Percentiles rank a stretch among this genome's conserved stretches.
Conservation (phyloP, 2,329 filamentous ascomycete species). For the Talaromyces islandicus region DNA sequence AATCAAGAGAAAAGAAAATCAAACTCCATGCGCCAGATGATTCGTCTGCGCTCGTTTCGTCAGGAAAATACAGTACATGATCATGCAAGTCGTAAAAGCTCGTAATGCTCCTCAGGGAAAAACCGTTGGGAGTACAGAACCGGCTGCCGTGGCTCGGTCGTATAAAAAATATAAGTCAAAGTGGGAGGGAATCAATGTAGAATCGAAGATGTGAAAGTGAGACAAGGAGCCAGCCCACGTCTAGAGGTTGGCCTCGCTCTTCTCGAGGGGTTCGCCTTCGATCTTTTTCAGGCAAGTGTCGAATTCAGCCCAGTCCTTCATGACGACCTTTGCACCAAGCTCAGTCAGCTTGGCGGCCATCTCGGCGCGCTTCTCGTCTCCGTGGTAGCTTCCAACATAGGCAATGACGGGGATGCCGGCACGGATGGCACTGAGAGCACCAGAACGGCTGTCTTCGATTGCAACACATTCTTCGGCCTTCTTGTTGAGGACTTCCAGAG, state of each 20-base stretch:
- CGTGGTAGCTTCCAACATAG: slow-evolving; percentile 74
- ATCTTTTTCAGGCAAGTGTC: slow-evolving; percentile 36
- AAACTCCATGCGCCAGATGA: slow-evolving; percentile 9
- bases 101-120: slow-evolving; percentile 7
- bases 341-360: slow-evolving; percentile 59
- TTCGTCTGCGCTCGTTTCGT: slow-evolving; percentile 6
- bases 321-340: slow-evolving; percentile 59
- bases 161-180: background rate
- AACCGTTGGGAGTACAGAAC: background rate
- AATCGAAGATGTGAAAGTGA: background rate
- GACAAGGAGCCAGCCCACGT: background rate
- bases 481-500: slow-evolving; percentile 67
- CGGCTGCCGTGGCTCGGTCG: background rate
- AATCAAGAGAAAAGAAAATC: background rate
- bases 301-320: slow-evolving; percentile 45
- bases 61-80: slow-evolving; percentile 11
- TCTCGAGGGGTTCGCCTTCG: slow-evolving; percentile 20
- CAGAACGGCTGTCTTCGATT: slow-evolving; percentile 84
- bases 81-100: slow-evolving; percentile 12
- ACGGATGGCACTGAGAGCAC: slow-evolving; percentile 68
- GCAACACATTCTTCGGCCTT: slow-evolving; percentile 67
- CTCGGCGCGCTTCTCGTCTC: slow-evolving; percentile 53
- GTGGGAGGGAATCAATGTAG: background rate
- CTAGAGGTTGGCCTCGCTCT: slow-evolving; percentile 7
- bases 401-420: slow-evolving; percentile 76